Conservation (phyloP, 495 filamentous ascomycete species). For the Xylaria curta region DNA sequence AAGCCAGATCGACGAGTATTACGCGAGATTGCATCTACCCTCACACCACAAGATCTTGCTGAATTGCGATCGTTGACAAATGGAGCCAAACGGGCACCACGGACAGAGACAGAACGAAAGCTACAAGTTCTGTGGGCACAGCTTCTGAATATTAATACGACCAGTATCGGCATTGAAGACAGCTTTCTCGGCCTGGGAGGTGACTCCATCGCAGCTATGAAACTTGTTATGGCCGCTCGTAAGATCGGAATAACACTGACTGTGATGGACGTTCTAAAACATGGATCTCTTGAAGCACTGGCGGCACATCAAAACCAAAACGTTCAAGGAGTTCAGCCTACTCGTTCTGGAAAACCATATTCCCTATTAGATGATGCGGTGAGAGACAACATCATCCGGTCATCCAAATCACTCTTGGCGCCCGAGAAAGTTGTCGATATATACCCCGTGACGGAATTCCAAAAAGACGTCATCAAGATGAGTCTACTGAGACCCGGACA, state of each 20-base stretch:
- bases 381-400: not conserved
- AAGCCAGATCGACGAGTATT: too few relatives aligned
- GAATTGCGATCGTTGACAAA: too few relatives aligned
- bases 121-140: conserved; percentile 29
- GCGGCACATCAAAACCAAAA: not conserved
- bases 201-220: conserved; percentile 67
- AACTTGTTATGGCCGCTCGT: conserved; percentile 58
- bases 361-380: not conserved
- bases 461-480: not conserved
- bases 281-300: not conserved
- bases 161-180: conserved; percentile 51
- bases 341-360: not conserved
- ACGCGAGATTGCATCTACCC: too few relatives aligned
- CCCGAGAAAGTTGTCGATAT: not conserved
- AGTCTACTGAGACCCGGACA: not conserved
- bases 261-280: not conserved
- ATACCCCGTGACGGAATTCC: not conserved
- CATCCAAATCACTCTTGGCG: not conserved
- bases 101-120: conserved; percentile 8
- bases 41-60: too few relatives aligned
- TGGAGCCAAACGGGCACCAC: not conserved
- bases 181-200: conserved; percentile 64
- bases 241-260: conserved; percentile 29
- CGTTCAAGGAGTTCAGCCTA: not conserved
- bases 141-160: conserved; percentile 22